Evolutionary conservation across 108 stramenopile genomes (phyloP).

Genomic region (Chaetoceros muelleri): DNA sequence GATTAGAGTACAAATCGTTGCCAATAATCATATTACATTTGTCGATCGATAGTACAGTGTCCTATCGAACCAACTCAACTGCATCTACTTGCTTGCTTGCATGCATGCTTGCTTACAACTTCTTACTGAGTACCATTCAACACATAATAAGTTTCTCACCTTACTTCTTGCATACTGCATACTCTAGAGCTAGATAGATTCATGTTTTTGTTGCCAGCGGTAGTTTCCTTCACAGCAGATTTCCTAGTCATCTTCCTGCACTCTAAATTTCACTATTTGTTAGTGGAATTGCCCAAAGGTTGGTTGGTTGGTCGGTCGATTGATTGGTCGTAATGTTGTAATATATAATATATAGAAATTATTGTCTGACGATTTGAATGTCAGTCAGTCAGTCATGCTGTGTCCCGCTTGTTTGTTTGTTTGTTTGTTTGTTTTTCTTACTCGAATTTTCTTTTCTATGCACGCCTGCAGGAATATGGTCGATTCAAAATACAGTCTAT

Average conservation of each 20-base stretch:
- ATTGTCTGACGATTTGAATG: not conserved
- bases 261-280: not conserved
- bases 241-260: not conserved
- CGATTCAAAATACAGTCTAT: conserved; percentile 14
- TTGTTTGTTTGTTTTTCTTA: too few relatives aligned
- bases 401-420: too few relatives aligned
- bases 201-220: not conserved
- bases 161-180: too few relatives aligned
- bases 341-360: not conserved
- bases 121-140: too few relatives aligned
- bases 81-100: too few relatives aligned
- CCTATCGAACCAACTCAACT: too few relatives aligned
- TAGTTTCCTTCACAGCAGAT: not conserved
- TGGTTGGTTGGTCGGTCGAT: not conserved
- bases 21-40: too few relatives aligned
- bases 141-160: too few relatives aligned
- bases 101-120: too few relatives aligned
- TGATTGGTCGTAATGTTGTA: not conserved
- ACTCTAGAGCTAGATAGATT: too few relatives aligned
- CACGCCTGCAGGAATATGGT: not conserved
- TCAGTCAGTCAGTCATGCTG: not conserved
- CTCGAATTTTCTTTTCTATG: not conserved
- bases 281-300: not conserved
- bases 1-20: too few relatives aligned
- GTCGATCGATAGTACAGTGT: too few relatives aligned